Percentiles rank a stretch among this genome's conserved stretches.
Evolutionary conservation across 495 filamentous ascomycete genomes (phyloP).

Genomic region (Xylaria venustula): DNA sequence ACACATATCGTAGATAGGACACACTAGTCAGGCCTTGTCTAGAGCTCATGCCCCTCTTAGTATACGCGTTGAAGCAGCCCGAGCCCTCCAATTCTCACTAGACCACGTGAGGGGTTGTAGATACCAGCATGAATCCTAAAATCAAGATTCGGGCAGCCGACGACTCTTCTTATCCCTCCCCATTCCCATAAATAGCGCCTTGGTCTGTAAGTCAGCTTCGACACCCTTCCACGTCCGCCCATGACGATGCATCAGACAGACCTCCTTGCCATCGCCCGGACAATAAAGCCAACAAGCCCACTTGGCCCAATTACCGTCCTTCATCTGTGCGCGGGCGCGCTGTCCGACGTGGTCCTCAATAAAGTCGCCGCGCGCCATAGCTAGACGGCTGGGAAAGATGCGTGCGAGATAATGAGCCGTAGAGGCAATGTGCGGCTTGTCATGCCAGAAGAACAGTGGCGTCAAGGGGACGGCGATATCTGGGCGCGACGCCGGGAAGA

Average conservation of each 20-base stretch:
- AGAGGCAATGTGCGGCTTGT: conserved; percentile 47
- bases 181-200: conserved; percentile 16
- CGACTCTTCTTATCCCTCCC: not conserved
- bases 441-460: conserved; percentile 51
- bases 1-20: too few relatives aligned
- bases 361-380: conserved; percentile 42
- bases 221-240: conserved; percentile 43
- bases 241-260: conserved; percentile 43
- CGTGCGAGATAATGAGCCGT: conserved; percentile 42
- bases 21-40: too few relatives aligned
- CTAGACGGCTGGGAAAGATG: conserved; percentile 40
- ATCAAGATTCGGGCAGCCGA: not conserved
- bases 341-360: conserved; percentile 49
- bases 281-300: conserved; percentile 52
- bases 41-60: too few relatives aligned
- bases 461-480: conserved; percentile 37
- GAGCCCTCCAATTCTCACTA: too few relatives aligned
- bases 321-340: conserved; percentile 47
- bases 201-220: conserved; percentile 27
- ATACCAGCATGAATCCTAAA: too few relatives aligned
- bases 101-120: too few relatives aligned
- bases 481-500: conserved; percentile 18
- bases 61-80: too few relatives aligned
- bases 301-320: conserved; percentile 41
- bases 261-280: conserved; percentile 36